Evolutionary conservation across 2,329 filamentous ascomycete species (phyloP), one percentile per base, ranked within the genome.

Genomic region (Botrytis pseudocinerea): DNA sequence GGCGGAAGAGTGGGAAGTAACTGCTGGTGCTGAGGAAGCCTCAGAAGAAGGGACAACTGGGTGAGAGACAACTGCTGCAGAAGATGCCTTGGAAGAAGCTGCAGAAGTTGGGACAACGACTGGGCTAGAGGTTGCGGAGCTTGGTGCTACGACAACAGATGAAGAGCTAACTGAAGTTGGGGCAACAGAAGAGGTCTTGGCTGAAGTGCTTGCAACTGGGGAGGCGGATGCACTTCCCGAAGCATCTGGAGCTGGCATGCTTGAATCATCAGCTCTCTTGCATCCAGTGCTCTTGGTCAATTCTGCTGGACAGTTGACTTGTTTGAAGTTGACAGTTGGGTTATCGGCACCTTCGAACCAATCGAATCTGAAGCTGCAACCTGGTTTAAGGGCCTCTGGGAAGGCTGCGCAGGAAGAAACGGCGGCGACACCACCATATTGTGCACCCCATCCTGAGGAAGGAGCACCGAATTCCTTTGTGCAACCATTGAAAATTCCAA

Each of bases 401-500:
- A 88, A 84, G 38, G 75, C 75, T 72, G 81, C 79, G 79, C 86
- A 87, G 22, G 83, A 78, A 40, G 81, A 79, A 62, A 82, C 80
- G 69, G 80, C 80, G n/a, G 81, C 78, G 74, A 86, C 80, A 73
- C 86, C 86, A 48, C 86, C 86, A 77, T 87, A 87, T 75, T 83
- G 82, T 10, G 80, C 78, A 28, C 85, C 86, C 83, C 84, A 84
- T 65, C 83, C 82, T 1, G 80, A 78, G 1, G 82, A 76, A 4
- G 82, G 81, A 20, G 81, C 79, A 42, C 83, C 83, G 76, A 84
- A 89, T 81, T 88, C 82, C 8, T 81, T 79, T 0, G 81, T 82
- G 80, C 87, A 89, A 46, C 83, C 87, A 74, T 88, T 84, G 78
- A 85, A 89, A 74, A 85, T 83, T 66, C 88, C 88, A 38, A 86